Evolutionary conservation across 116 monocot genomes (phyloP).

Genomic region (Papilionanthe hybrid): DNA sequence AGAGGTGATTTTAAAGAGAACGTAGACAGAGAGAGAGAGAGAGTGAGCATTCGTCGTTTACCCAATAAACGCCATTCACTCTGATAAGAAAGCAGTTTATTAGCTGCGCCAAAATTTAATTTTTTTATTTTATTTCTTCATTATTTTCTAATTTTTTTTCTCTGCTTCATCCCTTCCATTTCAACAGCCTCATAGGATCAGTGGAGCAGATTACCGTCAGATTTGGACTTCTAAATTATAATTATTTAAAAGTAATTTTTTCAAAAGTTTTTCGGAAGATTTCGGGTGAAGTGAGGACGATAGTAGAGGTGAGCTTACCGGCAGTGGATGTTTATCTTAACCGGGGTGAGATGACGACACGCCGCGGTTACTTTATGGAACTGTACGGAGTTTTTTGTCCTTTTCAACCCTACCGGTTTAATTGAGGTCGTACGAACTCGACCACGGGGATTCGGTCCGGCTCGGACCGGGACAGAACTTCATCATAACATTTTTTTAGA

Average conservation of each 20-base stretch:
- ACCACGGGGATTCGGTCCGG: background rate
- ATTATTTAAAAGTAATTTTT: too few relatives aligned
- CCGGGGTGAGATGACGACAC: conserved; percentile 1
- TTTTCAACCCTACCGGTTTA: background rate
- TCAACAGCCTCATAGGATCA: background rate
- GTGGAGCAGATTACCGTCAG: background rate
- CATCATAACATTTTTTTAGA: too few relatives aligned
- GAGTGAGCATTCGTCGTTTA: background rate
- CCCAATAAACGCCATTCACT: background rate
- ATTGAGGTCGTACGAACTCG: background rate
- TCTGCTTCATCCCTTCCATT: too few relatives aligned
- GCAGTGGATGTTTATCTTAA: background rate
- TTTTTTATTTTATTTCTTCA: too few relatives aligned
- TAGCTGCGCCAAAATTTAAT: background rate
- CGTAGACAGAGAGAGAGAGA: background rate
- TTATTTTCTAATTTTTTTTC: background rate
- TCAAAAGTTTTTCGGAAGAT: too few relatives aligned
- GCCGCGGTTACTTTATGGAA: background rate
- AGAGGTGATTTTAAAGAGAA: background rate
- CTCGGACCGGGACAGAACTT: too few relatives aligned
- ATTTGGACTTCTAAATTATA: background rate
- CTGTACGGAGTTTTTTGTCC: background rate
- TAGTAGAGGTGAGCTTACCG: background rate
- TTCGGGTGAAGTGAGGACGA: too few relatives aligned
- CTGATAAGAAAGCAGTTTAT: background rate